Conservation (phyloP, 345 rosid species). For the Linum trigynum region DNA sequence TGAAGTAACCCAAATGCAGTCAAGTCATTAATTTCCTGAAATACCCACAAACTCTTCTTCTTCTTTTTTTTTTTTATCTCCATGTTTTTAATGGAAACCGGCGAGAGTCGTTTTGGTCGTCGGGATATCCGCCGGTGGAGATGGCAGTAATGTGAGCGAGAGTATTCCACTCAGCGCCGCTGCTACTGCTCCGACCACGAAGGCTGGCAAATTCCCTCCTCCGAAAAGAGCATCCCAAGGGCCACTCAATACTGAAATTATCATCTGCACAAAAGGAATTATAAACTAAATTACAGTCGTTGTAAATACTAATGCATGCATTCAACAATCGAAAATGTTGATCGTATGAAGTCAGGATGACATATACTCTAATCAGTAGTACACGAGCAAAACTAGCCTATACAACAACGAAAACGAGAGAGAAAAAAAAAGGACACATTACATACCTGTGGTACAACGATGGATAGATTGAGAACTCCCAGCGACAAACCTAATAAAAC, state of each 20-base stretch:
- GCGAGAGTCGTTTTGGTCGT: background rate
- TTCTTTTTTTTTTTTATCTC: too few relatives aligned
- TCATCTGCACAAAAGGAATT: background rate
- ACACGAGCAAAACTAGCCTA: too few relatives aligned
- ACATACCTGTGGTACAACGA: conserved; percentile 73
- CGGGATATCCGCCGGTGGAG: background rate
- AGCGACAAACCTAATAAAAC: conserved; percentile 53
- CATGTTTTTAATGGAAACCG: background rate
- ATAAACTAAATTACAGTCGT: too few relatives aligned
- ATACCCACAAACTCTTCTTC: too few relatives aligned
- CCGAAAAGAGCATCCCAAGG: conserved; percentile 4
- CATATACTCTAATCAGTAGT: too few relatives aligned
- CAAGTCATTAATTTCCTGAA: too few relatives aligned
- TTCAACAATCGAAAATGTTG: too few relatives aligned
- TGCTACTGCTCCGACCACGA: conserved; percentile 5
- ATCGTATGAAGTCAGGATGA: too few relatives aligned
- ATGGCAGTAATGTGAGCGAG: conserved; percentile 1
- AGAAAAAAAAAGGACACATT: background rate
- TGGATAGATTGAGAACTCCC: conserved; percentile 75
- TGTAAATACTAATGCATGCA: too few relatives aligned
- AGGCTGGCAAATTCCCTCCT: conserved; percentile 5
- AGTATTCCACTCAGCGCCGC: conserved; percentile 4
- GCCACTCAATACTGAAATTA: background rate
- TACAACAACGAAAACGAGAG: background rate
- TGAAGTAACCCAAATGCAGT: too few relatives aligned